Conservation (phyloP, 2,329 filamentous ascomycete genomes). For the Diaporthe velutina region DNA sequence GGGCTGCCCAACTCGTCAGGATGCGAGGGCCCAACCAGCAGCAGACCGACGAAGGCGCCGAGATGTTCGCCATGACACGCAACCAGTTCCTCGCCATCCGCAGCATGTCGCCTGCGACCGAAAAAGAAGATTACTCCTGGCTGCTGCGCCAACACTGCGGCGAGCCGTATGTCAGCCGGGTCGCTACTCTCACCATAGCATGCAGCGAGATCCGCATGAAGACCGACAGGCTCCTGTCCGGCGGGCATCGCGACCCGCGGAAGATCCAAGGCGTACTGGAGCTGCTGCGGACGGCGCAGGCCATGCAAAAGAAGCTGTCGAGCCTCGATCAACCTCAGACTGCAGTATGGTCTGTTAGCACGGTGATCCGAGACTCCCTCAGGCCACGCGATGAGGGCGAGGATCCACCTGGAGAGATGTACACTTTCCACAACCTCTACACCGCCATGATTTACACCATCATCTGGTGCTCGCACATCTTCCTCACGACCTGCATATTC, state of each 20-base stretch:
- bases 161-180: constrained; percentile 38
- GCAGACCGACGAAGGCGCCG: constrained; percentile 41
- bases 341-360: constrained; percentile 29
- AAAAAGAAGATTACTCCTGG: constrained; percentile 42
- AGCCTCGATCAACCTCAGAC: constrained; percentile 17
- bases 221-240: constrained; percentile 80
- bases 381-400: constrained; percentile 28
- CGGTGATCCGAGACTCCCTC: neutral
- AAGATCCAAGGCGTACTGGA: constrained; percentile 16
- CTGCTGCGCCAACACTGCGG: constrained; percentile 41
- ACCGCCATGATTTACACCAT: constrained; percentile 42
- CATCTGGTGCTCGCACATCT: constrained; percentile 42
- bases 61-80: constrained; percentile 43
- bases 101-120: constrained; percentile 40
- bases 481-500: constrained; percentile 43
- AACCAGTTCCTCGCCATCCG: constrained; percentile 43
- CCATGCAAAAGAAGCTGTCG: constrained; percentile 27
- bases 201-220: constrained; percentile 42
- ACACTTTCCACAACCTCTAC: constrained; percentile 42
- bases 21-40: constrained; percentile 41
- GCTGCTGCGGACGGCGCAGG: constrained; percentile 30
- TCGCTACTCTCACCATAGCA: constrained; percentile 42
- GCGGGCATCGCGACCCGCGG: constrained; percentile 57
- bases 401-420: constrained; percentile 38
- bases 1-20: constrained; percentile 43